These are phyloP conservation scores for Speleostelium caveatum DNA, from an alignment of 78 protist genomes.

Conservation along the genomic window DNA sequence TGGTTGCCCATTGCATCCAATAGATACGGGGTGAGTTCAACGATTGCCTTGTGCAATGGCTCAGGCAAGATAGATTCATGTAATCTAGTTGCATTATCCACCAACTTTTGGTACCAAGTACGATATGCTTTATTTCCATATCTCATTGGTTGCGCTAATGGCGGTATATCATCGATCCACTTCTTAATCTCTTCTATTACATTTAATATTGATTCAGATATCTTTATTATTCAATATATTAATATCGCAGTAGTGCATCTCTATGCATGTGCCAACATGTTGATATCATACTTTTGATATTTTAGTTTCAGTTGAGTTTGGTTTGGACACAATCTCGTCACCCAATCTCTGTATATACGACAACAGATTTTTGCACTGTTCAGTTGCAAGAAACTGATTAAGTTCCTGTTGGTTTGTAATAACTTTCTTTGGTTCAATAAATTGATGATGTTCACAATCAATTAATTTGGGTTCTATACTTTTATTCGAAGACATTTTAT, in stretches of 20 bases:
- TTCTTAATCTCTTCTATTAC: constrained; percentile 33
- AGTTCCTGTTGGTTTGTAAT: constrained; percentile 37
- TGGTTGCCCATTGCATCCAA: constrained; percentile 90
- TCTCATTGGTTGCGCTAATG: constrained; percentile 81
- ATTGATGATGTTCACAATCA: constrained; percentile 21
- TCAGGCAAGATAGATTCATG: constrained; percentile 30
- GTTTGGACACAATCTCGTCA: constrained; percentile 22
- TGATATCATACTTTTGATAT: constrained; percentile 32
- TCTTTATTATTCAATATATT: constrained; percentile 1
- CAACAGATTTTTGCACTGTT: constrained; percentile 1
- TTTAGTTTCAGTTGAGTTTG: constrained; percentile 14
- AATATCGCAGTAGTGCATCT: neutral
- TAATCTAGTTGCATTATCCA: constrained; percentile 14
- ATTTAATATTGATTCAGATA: constrained; percentile 7
- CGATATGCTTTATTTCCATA: constrained; percentile 93
- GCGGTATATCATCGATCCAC: constrained; percentile 83
- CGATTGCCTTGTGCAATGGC: constrained; percentile 1
- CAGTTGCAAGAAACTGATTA: constrained; percentile 29
- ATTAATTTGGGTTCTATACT: neutral
- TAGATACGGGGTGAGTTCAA: constrained; percentile 91
- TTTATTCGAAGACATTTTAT: too few relatives aligned
- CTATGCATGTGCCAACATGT: neutral
- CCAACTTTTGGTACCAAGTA: constrained; percentile 24
- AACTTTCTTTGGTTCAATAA: constrained; percentile 43
- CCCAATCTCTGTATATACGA: constrained; percentile 47